phyloP scores from a whole-genome alignment of 1,139 yeast species.

The Diutina rugosa region DNA sequence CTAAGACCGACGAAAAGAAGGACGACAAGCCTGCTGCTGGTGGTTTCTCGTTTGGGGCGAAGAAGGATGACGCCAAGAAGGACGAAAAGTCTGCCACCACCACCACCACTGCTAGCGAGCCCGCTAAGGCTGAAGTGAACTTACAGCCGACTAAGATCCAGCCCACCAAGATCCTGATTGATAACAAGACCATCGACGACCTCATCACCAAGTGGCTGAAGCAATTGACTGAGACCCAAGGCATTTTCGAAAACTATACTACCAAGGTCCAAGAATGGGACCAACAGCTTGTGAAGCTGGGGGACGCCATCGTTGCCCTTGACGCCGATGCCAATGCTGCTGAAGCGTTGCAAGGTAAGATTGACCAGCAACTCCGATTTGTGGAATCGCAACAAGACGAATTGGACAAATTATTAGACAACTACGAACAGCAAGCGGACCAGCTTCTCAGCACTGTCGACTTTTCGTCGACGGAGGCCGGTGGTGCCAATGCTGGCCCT shows the following conservation, averaged over 20 bases:
- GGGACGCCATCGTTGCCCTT: conserved; percentile 69
- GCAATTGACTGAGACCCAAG: conserved; percentile 62
- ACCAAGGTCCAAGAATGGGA: conserved; percentile 8
- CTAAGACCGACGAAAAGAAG: not conserved
- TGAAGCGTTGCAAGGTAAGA: conserved; percentile 71
- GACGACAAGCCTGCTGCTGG: not conserved
- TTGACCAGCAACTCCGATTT: conserved; percentile 78
- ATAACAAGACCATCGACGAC: conserved; percentile 87
- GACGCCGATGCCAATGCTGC: conserved; percentile 73
- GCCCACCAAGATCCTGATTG: conserved; percentile 65
- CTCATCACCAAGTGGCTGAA: conserved; percentile 88
- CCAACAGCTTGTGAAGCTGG: conserved; percentile 60
- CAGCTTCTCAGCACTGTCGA: conserved; percentile 34
- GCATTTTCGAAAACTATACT: conserved; percentile 44
- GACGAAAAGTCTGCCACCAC: not conserved
- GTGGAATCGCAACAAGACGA: conserved; percentile 91
- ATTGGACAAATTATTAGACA: conserved; percentile 66
- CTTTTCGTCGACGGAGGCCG: conserved; percentile 8
- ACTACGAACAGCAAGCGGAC: conserved; percentile 80
- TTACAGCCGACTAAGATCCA: conserved; percentile 25
- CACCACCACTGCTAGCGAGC: not conserved
- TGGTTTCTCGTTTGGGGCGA: not conserved
- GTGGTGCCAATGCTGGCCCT: not conserved
- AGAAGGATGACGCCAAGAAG: conserved; percentile 2
- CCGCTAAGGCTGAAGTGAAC: conserved; percentile 11